Conservation (phyloP, 805 yeast genomes). For the Nakazawaea populi region DNA sequence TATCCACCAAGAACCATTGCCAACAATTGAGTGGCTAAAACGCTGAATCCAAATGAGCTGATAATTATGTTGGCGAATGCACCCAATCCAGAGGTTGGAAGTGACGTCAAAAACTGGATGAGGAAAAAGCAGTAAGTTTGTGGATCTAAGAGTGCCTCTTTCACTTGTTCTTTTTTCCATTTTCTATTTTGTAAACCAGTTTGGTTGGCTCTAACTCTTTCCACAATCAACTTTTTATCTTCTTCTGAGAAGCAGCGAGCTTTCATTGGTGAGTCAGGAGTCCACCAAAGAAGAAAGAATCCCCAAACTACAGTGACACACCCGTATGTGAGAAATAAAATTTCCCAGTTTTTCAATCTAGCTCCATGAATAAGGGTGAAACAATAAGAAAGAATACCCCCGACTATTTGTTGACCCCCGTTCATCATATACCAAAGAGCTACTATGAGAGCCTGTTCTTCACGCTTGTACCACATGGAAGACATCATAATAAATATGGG, state of each 20-base stretch:
- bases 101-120: conserved; percentile 20
- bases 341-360: conserved; percentile 38
- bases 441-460: conserved; percentile 41
- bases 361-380: conserved; percentile 21
- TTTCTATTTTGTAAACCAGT: conserved; percentile 28
- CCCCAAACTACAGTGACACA: conserved; percentile 33
- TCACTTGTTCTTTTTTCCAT: conserved; percentile 21
- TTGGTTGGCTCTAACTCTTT: conserved; percentile 23
- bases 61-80: conserved; percentile 24
- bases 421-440: conserved; percentile 47
- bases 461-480: conserved; percentile 42
- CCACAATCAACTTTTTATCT: conserved; percentile 26
- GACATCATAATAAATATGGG: conserved; percentile 41
- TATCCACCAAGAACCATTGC: conserved; percentile 28
- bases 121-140: conserved; percentile 20
- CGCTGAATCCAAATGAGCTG: conserved; percentile 23
- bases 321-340: conserved; percentile 51
- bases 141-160: conserved; percentile 19
- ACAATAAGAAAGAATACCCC: conserved; percentile 27
- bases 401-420: conserved; percentile 20
- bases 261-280: conserved; percentile 26
- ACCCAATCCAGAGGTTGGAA: conserved; percentile 26
- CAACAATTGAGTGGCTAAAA: conserved; percentile 24
- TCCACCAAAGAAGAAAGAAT: conserved; percentile 14
- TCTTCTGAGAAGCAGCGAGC: conserved; percentile 32